Conservation (phyloP, 768 basidiomycete species). For the Strobilomyces dryophilus region DNA sequence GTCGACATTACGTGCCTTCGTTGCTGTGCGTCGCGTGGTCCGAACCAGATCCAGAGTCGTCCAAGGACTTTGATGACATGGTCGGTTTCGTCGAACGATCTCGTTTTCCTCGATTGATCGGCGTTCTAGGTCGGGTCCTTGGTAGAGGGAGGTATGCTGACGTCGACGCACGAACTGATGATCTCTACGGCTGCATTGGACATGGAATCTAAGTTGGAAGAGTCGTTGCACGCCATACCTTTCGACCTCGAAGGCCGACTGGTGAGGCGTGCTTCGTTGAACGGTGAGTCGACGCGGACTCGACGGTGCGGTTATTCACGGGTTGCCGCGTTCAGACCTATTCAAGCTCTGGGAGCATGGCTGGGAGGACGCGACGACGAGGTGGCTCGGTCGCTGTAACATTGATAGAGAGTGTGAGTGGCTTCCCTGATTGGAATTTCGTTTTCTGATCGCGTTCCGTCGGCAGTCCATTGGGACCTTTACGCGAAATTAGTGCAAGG, state of each 20-base stretch:
- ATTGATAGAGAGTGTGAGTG: conserved; percentile 46
- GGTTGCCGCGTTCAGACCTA: conserved; percentile 14
- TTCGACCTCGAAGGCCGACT: conserved; percentile 59
- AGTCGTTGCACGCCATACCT: conserved; percentile 36
- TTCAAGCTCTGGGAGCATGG: conserved; percentile 21
- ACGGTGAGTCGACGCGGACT: conserved; percentile 37
- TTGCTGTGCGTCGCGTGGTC: conserved; percentile 61
- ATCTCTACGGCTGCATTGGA: conserved; percentile 52
- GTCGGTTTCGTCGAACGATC: conserved; percentile 33
- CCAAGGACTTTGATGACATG: conserved; percentile 57
- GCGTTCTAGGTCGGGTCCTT: conserved; percentile 46
- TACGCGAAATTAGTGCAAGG: conserved; percentile 44
- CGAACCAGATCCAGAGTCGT: conserved; percentile 36
- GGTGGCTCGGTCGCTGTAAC: conserved; percentile 22
- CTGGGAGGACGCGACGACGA: conserved; percentile 21
- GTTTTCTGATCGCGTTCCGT: not conserved
- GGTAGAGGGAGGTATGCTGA: conserved; percentile 39
- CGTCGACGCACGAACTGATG: conserved; percentile 40
- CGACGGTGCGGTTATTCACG: not conserved
- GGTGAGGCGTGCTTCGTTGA: conserved; percentile 42
- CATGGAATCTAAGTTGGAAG: conserved; percentile 52
- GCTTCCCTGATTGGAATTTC: not conserved
- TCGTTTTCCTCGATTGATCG: not conserved
- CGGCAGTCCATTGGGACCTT: conserved; percentile 54
- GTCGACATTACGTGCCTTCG: conserved; percentile 59